Percentiles rank a stretch among this genome's conserved stretches.
Conservation (phyloP, 1,139 yeast genomes). For the Kodamaea derodonti region DNA sequence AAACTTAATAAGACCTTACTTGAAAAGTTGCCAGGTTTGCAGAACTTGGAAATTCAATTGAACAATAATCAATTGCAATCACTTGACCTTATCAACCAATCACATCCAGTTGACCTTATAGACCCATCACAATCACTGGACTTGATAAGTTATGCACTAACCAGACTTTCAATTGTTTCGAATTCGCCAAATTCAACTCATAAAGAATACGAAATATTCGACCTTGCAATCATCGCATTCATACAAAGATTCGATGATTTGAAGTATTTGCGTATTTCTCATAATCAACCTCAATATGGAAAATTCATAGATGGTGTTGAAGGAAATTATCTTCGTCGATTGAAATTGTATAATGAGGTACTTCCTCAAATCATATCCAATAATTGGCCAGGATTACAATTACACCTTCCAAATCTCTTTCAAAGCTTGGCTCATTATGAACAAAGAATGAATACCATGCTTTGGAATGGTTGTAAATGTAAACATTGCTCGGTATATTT, state of each 20-base stretch:
- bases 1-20: slow-evolving; percentile 6
- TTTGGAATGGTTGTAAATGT: slow-evolving; percentile 79
- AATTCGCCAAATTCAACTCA: slow-evolving; percentile 44
- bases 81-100: slow-evolving; percentile 9
- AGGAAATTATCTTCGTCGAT: slow-evolving; percentile 63
- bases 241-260: slow-evolving; percentile 24
- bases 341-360: slow-evolving; percentile 43
- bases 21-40: slow-evolving; percentile 12
- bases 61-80: slow-evolving; percentile 1
- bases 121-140: not conserved
- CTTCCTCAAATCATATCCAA: slow-evolving; percentile 39
- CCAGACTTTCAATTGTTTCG: slow-evolving; percentile 46
- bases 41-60: slow-evolving; percentile 20
- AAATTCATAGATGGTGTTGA: slow-evolving; percentile 55
- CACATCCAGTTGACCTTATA: not conserved
- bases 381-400: slow-evolving; percentile 27
- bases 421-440: slow-evolving; percentile 64
- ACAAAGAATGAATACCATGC: slow-evolving; percentile 58
- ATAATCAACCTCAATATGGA: slow-evolving; percentile 26
- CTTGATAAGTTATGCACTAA: slow-evolving; percentile 16
- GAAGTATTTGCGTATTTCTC: slow-evolving; percentile 43
- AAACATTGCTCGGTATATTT: slow-evolving; percentile 47
- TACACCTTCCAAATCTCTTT: slow-evolving; percentile 56
- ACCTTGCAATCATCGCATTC: slow-evolving; percentile 44
- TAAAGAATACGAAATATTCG: slow-evolving; percentile 53